Conservation (phyloP, 2,329 filamentous ascomycete species). For the Mariannaea sp. region DNA sequence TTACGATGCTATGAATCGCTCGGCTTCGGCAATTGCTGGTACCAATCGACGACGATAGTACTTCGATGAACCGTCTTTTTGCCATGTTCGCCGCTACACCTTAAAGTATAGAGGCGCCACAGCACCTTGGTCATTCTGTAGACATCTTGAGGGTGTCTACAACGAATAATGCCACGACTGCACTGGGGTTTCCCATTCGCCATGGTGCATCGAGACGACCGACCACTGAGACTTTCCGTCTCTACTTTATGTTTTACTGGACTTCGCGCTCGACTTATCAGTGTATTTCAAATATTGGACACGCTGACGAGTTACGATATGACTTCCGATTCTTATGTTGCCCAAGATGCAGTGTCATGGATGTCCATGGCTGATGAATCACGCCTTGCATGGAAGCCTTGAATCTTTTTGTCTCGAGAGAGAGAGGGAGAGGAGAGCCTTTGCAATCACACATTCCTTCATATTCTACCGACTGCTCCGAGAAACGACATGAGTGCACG, state of each 20-base stretch:
- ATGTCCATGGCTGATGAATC: constrained; percentile 52
- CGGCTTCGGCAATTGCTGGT: constrained; percentile 50
- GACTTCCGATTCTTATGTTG: constrained; percentile 43
- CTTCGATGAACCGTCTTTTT: constrained; percentile 1
- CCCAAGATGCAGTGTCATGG: constrained; percentile 43
- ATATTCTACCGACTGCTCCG: constrained; percentile 34
- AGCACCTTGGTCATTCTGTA: constrained; percentile 12
- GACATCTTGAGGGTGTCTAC: constrained; percentile 8
- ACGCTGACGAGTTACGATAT: constrained; percentile 47
- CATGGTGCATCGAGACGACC: constrained; percentile 25
- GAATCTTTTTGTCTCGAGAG: constrained; percentile 35
- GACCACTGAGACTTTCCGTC: constrained; percentile 26
- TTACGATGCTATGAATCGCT: constrained; percentile 56
- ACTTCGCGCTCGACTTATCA: constrained; percentile 40
- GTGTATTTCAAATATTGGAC: constrained; percentile 36
- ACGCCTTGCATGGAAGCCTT: constrained; percentile 50
- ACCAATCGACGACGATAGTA: constrained; percentile 47
- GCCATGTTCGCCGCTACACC: constrained; percentile 10
- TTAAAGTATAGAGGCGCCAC: constrained; percentile 1
- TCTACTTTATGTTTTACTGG: constrained; percentile 35
- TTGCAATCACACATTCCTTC: constrained; percentile 33
- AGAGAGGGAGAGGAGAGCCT: constrained; percentile 30
- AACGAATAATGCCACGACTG: constrained; percentile 18
- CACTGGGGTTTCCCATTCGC: neutral
- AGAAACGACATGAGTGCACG: constrained; percentile 40